Base-by-base conservation (phyloP, 2,329 filamentous ascomycete genomes). In the Aspergillus sp. region DNA sequence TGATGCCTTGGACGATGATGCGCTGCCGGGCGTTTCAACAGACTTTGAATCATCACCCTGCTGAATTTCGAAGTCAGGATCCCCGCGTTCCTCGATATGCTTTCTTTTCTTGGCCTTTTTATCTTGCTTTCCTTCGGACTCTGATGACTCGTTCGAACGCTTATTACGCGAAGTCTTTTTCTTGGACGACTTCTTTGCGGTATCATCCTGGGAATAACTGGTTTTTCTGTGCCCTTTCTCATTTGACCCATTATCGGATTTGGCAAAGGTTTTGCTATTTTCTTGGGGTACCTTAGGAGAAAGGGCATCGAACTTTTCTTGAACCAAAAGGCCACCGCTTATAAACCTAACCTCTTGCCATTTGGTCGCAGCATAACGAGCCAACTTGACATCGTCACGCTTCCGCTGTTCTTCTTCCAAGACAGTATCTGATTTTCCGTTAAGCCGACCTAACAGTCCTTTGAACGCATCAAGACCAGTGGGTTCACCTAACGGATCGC, bases 381-480 rank as follows among this genome's bases (percentile, higher is more conserved):
- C 82, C 58, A 88, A 77, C 71, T 86, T 86, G 34, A 86, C 69
- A 57, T 88, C 82, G 44, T 86, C 78, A 53, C 83, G 75, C 37
- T 77, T 77, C 57, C 81, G 77, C 61, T 83, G 79, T 56, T 93
- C 85, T 58, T 82, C 78, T 64, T 85, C 78, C 31, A 93, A 71
- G 39, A 82, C 78, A n/a, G 73, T 79, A 39, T 91, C 85, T 19
- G 79, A 83, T 66, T 89, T 93, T 40, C 91, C 93, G 66, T 98
- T 98, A 45, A 98, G 70, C 42, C 93, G 77, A 19, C 91, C 90
- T 13, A 98, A 73, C 5, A 98, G 72, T 51, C 88, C 88, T 60
- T 90, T 88, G 55, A 97, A 89, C 12, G 85, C 86, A 61, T 90
- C 87, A 32, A 97, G 76, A 0, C 91, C 93, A 19, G 91, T 94